A percentile compares a stretch with the other conserved stretches of the same genome.
Evolutionary conservation across 768 basidiomycete species (phyloP).

Genomic region (Boletales sp.): DNA sequence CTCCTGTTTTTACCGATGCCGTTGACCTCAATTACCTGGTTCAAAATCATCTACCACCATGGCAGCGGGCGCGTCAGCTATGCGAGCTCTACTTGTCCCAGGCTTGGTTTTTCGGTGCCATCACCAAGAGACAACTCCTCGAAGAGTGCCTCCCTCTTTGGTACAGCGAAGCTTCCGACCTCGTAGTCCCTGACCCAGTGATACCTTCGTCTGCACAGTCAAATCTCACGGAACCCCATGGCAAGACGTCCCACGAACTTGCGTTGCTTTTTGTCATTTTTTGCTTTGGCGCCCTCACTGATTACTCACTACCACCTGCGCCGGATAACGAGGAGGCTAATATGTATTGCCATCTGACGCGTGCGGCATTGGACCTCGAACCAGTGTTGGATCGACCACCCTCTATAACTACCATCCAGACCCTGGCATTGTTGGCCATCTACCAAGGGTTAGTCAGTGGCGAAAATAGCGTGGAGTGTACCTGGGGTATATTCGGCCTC

Average conservation of each 20-base stretch:
- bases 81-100: constrained; percentile 72
- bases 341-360: constrained; percentile 56
- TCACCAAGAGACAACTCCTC: constrained; percentile 58
- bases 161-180: constrained; percentile 49
- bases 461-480: constrained; percentile 67
- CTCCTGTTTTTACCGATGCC: constrained; percentile 32
- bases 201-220: constrained; percentile 14
- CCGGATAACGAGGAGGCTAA: constrained; percentile 53
- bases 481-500: constrained; percentile 64
- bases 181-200: constrained; percentile 22
- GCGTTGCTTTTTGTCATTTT: constrained; percentile 61
- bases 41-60: constrained; percentile 52
- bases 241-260: constrained; percentile 52
- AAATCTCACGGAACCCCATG: constrained; percentile 9
- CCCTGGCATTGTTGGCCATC: constrained; percentile 63
- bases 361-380: constrained; percentile 62
- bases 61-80: constrained; percentile 54
- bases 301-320: constrained; percentile 46
- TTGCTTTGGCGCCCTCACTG: constrained; percentile 59
- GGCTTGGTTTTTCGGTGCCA: constrained; percentile 77
- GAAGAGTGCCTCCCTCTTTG: constrained; percentile 64
- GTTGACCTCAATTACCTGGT: constrained; percentile 46
- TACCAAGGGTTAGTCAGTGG: constrained; percentile 65
- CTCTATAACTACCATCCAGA: constrained; percentile 66
- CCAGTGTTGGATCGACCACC: constrained; percentile 70